A percentile compares a stretch with the other conserved stretches of the same genome.
These are phyloP conservation scores for Xylaria castorea DNA, from an alignment of 495 filamentous ascomycete genomes.

Conservation along the genomic window DNA sequence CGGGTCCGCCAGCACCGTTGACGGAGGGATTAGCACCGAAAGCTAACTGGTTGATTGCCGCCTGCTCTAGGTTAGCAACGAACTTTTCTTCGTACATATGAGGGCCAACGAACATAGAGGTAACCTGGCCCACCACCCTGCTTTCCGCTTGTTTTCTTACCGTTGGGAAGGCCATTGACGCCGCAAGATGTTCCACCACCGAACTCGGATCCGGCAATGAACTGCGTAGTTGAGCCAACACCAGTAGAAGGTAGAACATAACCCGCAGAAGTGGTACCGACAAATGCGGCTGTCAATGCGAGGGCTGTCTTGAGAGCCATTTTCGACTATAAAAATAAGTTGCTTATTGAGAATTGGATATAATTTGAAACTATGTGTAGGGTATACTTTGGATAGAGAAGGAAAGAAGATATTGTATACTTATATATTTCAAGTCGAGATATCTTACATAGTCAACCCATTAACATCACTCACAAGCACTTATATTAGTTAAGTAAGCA, in stretches of 20 bases:
- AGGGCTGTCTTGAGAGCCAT: background rate
- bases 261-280: background rate
- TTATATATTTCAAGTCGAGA: background rate
- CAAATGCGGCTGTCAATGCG: background rate
- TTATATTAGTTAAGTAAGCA: background rate
- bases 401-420: background rate
- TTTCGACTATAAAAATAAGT: background rate
- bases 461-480: background rate
- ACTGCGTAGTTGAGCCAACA: background rate
- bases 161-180: background rate
- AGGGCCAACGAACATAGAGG: background rate
- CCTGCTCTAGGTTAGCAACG: background rate
- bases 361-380: background rate
- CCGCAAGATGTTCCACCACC: constrained; percentile 1
- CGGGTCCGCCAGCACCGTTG: background rate
- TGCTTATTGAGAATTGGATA: constrained; percentile 4
- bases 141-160: background rate
- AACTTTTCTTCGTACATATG: background rate
- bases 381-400: background rate
- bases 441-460: background rate
- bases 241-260: background rate
- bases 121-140: background rate
- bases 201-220: constrained; percentile 4
- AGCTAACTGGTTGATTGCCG: background rate
- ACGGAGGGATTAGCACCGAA: background rate